phyloP scores from a whole-genome alignment of 768 basidiomycete species.

The Collybia mongolica region DNA sequence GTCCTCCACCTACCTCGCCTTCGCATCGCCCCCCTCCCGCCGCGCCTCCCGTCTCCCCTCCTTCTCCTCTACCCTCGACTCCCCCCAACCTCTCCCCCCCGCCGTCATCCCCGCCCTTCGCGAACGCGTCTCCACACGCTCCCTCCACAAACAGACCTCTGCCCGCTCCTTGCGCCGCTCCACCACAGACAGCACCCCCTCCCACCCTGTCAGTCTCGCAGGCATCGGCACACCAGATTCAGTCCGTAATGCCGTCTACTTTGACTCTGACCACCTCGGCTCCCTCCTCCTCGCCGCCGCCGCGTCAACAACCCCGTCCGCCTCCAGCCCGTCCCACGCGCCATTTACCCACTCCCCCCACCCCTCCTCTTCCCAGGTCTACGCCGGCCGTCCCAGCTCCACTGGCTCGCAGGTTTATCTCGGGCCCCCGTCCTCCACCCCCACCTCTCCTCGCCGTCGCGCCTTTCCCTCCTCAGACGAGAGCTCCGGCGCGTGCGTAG shows the following conservation, averaged over 20 bases:
- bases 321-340: neutral
- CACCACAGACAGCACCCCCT: neutral
- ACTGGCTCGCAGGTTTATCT: conserved; percentile 3
- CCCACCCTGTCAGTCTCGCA: neutral
- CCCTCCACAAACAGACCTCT: conserved; percentile 2
- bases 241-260: conserved; percentile 32
- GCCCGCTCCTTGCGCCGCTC: conserved; percentile 4
- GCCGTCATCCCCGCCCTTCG: conserved; percentile 4
- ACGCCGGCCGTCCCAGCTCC: conserved; percentile 1
- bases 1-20: neutral
- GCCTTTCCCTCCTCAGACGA: neutral
- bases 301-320: conserved; percentile 3
- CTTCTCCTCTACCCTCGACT: neutral
- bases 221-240: neutral
- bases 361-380: conserved; percentile 4
- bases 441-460: neutral
- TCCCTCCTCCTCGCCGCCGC: conserved; percentile 17
- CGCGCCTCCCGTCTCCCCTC: neutral
- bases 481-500: neutral
- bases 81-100: conserved; percentile 2
- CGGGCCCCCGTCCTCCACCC: neutral
- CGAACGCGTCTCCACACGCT: conserved; percentile 3
- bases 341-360: neutral
- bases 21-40: neutral
- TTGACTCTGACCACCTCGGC: conserved; percentile 29